Evolutionary conservation across 306 rosid species (phyloP).

Genomic region (Gastrolobium villosum): DNA sequence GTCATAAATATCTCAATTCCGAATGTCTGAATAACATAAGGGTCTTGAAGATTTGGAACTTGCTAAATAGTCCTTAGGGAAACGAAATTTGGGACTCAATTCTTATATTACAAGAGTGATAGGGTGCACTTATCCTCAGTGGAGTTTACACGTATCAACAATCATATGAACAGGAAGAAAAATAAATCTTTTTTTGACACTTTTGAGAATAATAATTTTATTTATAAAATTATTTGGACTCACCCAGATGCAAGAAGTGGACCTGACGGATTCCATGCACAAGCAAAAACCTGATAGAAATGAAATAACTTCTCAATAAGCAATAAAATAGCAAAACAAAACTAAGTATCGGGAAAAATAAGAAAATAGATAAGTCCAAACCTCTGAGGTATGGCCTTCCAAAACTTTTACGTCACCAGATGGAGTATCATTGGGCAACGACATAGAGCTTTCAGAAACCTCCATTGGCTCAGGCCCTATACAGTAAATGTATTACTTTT

Average conservation of each 20-base stretch:
- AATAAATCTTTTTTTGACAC: background rate
- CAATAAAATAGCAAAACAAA: background rate
- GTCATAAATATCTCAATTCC: background rate
- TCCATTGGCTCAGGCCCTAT: conserved; percentile 80
- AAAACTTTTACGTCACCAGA: conserved; percentile 58
- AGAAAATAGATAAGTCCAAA: conserved; percentile 39
- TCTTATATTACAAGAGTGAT: background rate
- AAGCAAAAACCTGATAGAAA: conserved; percentile 68
- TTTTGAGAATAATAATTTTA: conserved; percentile 6
- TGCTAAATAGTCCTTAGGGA: background rate
- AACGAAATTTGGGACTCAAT: background rate
- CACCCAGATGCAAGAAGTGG: conserved; percentile 83
- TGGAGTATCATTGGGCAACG: conserved; percentile 52
- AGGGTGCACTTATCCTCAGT: background rate
- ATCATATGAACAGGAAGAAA: background rate
- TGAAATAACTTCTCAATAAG: conserved; percentile 17
- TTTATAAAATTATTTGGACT: conserved; percentile 40
- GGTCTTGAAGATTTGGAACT: background rate
- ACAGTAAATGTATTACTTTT: conserved; percentile 26
- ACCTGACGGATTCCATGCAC: conserved; percentile 82
- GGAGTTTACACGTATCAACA: background rate
- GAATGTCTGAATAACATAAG: background rate
- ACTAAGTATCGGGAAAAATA: conserved; percentile 6
- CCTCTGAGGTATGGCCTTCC: conserved; percentile 83
- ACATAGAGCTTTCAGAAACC: conserved; percentile 51